Base-by-base conservation (phyloP, 1,284 basidiomycete genomes). In the Abortiporus biennis region DNA sequence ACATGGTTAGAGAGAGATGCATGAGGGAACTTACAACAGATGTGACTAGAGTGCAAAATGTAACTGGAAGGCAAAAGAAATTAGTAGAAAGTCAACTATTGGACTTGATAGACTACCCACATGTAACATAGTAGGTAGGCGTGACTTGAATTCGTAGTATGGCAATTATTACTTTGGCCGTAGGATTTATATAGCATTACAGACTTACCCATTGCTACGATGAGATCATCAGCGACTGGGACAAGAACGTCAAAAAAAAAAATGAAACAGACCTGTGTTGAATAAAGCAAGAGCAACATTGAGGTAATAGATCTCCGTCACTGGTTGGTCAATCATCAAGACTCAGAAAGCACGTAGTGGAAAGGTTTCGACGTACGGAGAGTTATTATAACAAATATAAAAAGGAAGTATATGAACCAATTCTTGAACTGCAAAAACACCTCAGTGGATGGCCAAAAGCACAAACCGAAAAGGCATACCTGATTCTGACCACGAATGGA, bases 271-370 rank as follows among this genome's bases (percentile, higher is more conserved):
- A 65, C 63, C 74, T 0, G 75, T 71, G 54, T 83, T 83, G 67
- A 78, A 84, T 17, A 83, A 64, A 48, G 80, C 81, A 12, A 85
- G 66, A 2, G 80, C 81, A 47, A 83, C 77, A 61, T 84, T 85
- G 38, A 84, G 69, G 54, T 78, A 84, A 59, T 78, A 79, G 52
- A 83, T 77, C 57, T 82, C 74, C 19, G 69, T 67, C 2, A 77
- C 62, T 52, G 42, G 13, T 13, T 48, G 41, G n/a, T n/a, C 36
- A 45, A 42, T 12, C 27, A 9, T 9, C n/a, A 29, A 29, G 27
- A 9, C 9, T 29, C 9, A 9, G 9, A 38, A 15, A 29, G 9
- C 23, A 30, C 36, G 16, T 9, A 31, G 35, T 16, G 9, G 35
- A 5, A 33, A 17, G 8, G 12, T 16, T 33, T 31, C 16, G 9